Evolutionary conservation across 306 rosid species (phyloP).

Genomic region (Cucurbita maxima): DNA sequence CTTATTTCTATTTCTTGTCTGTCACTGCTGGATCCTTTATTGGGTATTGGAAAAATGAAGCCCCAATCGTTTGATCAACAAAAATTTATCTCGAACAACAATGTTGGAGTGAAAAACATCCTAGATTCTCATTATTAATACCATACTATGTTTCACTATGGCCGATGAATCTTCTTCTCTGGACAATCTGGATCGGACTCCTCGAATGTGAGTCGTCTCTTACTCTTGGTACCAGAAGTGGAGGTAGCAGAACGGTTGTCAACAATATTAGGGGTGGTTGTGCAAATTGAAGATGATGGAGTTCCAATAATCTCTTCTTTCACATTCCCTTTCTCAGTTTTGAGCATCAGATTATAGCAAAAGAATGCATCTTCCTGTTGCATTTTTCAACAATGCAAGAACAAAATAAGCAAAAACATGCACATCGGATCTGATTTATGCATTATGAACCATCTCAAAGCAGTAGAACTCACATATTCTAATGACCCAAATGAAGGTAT

Average conservation of each 20-base stretch:
- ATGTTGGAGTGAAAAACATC: slow-evolving; percentile 11
- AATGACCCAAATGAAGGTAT: slow-evolving; percentile 38
- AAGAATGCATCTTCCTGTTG: slow-evolving; percentile 53
- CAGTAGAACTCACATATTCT: slow-evolving; percentile 46
- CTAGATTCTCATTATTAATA: slow-evolving; percentile 39
- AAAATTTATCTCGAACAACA: not conserved
- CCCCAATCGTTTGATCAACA: slow-evolving; percentile 29
- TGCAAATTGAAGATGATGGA: slow-evolving; percentile 7
- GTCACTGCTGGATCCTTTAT: slow-evolving; percentile 32
- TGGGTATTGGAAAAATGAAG: slow-evolving; percentile 36
- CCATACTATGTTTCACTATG: slow-evolving; percentile 27
- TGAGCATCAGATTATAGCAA: slow-evolving; percentile 54
- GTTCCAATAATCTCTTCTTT: slow-evolving; percentile 29
- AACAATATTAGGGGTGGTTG: slow-evolving; percentile 26
- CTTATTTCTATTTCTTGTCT: slow-evolving; percentile 29
- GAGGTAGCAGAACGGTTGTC: slow-evolving; percentile 29
- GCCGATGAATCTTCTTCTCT: slow-evolving; percentile 25
- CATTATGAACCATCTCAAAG: not conserved
- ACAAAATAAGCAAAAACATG: not conserved
- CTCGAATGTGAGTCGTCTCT: slow-evolving; percentile 62
- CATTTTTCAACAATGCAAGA: slow-evolving; percentile 5
- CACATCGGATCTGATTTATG: not conserved
- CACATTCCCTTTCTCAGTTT: slow-evolving; percentile 30
- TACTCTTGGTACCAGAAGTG: slow-evolving; percentile 23
- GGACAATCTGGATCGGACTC: slow-evolving; percentile 29